A percentile compares a stretch with the other conserved stretches of the same genome.
Conservation (phyloP, 106 monocot genomes). For the Acorus gramineus region DNA sequence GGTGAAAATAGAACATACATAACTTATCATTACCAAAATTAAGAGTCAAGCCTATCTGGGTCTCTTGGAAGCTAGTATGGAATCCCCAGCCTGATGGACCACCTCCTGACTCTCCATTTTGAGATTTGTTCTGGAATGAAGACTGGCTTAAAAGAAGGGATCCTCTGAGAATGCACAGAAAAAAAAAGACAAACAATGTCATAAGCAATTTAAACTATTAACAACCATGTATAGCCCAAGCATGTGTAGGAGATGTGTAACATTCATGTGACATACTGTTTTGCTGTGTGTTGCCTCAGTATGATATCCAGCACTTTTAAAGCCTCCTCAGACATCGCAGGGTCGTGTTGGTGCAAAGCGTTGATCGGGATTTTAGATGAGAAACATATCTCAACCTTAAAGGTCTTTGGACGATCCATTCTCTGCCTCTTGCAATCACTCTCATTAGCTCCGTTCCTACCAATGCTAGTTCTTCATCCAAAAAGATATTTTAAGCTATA, state of each 20-base stretch:
- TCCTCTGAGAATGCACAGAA: conserved; percentile 37
- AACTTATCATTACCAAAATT: too few species aligned
- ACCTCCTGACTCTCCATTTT: conserved; percentile 76
- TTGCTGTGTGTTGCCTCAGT: conserved; percentile 67
- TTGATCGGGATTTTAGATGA: conserved; percentile 76
- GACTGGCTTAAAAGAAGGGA: conserved; percentile 84
- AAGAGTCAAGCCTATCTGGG: too few species aligned
- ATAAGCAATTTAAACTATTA: not conserved
- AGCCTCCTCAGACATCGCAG: conserved; percentile 76
- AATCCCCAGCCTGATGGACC: conserved; percentile 67
- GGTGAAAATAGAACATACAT: not conserved
- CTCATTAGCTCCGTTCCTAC: conserved; percentile 36
- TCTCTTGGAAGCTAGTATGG: conserved; percentile 66
- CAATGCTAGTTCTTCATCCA: conserved; percentile 9
- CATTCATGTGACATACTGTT: conserved; percentile 32
- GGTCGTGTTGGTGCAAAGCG: conserved; percentile 66
- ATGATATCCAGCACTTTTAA: conserved; percentile 84
- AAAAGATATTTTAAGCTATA: not conserved
- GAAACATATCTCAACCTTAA: conserved; percentile 67
- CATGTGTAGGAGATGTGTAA: too few species aligned
- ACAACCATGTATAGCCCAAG: not conserved
- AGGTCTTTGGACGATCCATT: conserved; percentile 47
- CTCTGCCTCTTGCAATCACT: conserved; percentile 53
- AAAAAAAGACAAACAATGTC: not conserved
- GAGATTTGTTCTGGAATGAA: conserved; percentile 66